Conservation (phyloP, 2,329 filamentous ascomycete genomes). For the Phialocephala sp. region DNA sequence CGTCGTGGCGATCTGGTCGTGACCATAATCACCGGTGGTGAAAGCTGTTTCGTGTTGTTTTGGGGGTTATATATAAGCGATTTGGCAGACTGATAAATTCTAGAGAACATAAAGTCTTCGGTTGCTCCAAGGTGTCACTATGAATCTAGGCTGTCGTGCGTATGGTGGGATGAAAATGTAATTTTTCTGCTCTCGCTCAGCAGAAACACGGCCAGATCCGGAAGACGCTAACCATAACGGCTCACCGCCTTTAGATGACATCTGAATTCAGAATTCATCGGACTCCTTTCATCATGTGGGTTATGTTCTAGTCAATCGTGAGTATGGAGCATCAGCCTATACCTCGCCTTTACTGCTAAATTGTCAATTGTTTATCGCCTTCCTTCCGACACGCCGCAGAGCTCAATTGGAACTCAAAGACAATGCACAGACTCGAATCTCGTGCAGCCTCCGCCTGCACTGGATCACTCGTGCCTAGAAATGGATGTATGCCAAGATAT, state of each 20-base stretch:
- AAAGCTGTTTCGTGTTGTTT: background rate
- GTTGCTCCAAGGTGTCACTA: background rate
- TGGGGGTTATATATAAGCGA: conserved; percentile 4
- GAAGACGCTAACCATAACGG: background rate
- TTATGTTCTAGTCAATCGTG: background rate
- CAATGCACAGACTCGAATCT: background rate
- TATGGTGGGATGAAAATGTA: conserved; percentile 4
- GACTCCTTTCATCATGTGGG: background rate
- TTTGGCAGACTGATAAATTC: conserved; percentile 37
- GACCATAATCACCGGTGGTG: conserved; percentile 30
- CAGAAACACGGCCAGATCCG: background rate
- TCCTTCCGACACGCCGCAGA: background rate
- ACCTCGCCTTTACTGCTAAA: background rate
- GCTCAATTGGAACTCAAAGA: background rate
- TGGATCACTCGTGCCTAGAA: background rate
- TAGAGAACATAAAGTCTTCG: conserved; percentile 37
- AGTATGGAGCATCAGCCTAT: background rate
- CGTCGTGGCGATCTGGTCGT: conserved; percentile 28
- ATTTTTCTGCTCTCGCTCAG: background rate
- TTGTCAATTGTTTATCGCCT: background rate
- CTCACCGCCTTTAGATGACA: conserved; percentile 1
- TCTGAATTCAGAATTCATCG: background rate
- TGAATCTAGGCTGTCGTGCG: background rate
- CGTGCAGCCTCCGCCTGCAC: background rate
- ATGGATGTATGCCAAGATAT: background rate